Evolutionary conservation across 768 basidiomycete genomes (phyloP).

Genomic region (Mycena vulgaris): DNA sequence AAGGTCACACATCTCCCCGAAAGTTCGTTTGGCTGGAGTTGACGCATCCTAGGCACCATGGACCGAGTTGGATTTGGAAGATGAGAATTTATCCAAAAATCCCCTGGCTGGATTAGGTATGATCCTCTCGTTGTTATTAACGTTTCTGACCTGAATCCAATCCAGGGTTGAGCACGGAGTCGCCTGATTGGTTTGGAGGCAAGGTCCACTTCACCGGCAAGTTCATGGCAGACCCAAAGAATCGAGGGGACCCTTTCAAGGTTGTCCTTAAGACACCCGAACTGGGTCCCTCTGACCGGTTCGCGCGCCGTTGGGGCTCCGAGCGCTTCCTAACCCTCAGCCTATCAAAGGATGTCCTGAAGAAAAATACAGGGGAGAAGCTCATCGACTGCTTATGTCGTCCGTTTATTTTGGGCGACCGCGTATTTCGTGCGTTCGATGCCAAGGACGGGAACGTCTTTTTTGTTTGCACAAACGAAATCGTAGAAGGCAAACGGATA

Average conservation of each 20-base stretch:
- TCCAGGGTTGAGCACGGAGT: conserved; percentile 54
- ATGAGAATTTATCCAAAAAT: conserved; percentile 52
- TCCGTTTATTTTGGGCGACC: conserved; percentile 67
- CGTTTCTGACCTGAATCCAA: background rate
- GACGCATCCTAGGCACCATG: conserved; percentile 66
- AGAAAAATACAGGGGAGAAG: conserved; percentile 42
- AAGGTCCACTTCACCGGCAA: conserved; percentile 68
- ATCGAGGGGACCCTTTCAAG: conserved; percentile 44
- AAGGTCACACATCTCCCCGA: conserved; percentile 42
- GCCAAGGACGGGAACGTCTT: conserved; percentile 74
- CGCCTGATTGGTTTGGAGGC: conserved; percentile 72
- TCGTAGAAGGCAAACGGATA: conserved; percentile 43
- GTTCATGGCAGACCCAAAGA: conserved; percentile 38
- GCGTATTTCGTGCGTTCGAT: conserved; percentile 73
- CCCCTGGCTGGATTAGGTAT: conserved; percentile 53
- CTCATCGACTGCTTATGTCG: conserved; percentile 61
- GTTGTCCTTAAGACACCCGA: conserved; percentile 64
- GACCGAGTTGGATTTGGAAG: conserved; percentile 74
- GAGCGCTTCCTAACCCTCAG: conserved; percentile 67
- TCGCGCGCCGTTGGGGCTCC: conserved; percentile 77
- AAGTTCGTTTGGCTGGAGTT: background rate
- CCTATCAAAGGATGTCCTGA: conserved; percentile 52
- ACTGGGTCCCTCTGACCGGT: conserved; percentile 70
- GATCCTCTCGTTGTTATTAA: background rate
- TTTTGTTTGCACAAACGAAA: conserved; percentile 69